Evolutionary conservation across 2,329 filamentous ascomycete genomes (phyloP).

Genomic region (Xenoacremonium recifei): DNA sequence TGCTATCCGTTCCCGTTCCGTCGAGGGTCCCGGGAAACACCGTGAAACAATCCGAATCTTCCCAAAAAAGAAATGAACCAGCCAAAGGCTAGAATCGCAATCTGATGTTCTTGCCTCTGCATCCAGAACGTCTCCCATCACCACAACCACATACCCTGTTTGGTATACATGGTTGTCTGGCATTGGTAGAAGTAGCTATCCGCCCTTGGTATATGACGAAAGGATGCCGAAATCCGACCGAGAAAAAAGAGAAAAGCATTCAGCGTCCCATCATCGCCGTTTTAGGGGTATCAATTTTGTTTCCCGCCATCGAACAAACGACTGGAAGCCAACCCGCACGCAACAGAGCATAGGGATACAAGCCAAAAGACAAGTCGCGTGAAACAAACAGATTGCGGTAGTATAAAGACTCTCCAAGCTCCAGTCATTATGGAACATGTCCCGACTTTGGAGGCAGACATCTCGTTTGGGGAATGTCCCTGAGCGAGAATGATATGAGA

Average conservation of each 20-base stretch:
- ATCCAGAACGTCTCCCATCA: conserved; percentile 13
- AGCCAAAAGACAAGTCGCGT: no score
- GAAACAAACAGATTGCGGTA: no score
- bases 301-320: conserved; percentile 27
- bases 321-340: conserved; percentile 23
- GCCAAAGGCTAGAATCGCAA: no score
- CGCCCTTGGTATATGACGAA: conserved; percentile 16
- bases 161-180: conserved; percentile 19
- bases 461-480: no score
- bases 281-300: conserved; percentile 38
- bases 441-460: no score
- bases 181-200: conserved; percentile 15
- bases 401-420: no score
- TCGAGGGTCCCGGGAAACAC: conserved; percentile 9
- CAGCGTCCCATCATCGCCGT: conserved; percentile 21
- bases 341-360: conserved; percentile 24
- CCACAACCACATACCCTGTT: conserved; percentile 14
- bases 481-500: no score
- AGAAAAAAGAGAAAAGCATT: conserved; percentile 18
- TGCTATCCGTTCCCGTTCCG: conserved; percentile 4
- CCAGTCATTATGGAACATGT: no score
- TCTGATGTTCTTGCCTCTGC: conserved; percentile 12
- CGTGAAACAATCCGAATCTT: conserved; percentile 11
- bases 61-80: conserved; percentile 6
- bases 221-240: conserved; percentile 9